Percentiles rank a stretch among this genome's conserved stretches.
These are phyloP conservation scores for Clitopilus hobsonii DNA, from an alignment of 768 basidiomycete genomes.

Conservation along the genomic window DNA sequence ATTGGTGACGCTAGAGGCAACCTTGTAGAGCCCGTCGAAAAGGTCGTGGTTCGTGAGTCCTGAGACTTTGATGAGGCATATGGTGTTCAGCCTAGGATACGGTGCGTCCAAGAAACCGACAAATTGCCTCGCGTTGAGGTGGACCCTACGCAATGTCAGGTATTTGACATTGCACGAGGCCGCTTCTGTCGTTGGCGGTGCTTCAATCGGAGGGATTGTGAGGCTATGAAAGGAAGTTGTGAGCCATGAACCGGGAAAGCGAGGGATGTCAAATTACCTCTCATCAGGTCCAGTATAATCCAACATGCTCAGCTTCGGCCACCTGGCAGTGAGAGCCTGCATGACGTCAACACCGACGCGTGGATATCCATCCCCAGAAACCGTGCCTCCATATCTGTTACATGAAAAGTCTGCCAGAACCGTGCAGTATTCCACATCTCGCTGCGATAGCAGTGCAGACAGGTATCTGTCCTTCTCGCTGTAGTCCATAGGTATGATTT, in stretches of 20 bases:
- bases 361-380: not conserved
- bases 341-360: not conserved
- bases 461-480: not conserved
- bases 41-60: constrained; percentile 10
- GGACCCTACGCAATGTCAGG: constrained; percentile 3
- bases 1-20: constrained; percentile 4
- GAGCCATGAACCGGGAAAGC: not conserved
- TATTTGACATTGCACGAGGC: not conserved
- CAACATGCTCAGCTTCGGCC: not conserved
- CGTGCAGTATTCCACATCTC: not conserved
- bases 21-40: constrained; percentile 4
- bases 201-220: not conserved
- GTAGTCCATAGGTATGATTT: not conserved
- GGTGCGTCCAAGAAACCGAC: not conserved
- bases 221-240: not conserved
- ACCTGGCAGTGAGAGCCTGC: not conserved
- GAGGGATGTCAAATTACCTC: not conserved
- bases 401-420: not conserved
- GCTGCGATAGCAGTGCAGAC: not conserved
- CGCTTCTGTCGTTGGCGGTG: not conserved
- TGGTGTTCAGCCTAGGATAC: not conserved
- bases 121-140: constrained; percentile 2
- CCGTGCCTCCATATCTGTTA: not conserved
- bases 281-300: not conserved
- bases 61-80: not conserved